phyloP scores from a whole-genome alignment of 352 stramenopile genomes.

The Phytophthora pisi region DNA sequence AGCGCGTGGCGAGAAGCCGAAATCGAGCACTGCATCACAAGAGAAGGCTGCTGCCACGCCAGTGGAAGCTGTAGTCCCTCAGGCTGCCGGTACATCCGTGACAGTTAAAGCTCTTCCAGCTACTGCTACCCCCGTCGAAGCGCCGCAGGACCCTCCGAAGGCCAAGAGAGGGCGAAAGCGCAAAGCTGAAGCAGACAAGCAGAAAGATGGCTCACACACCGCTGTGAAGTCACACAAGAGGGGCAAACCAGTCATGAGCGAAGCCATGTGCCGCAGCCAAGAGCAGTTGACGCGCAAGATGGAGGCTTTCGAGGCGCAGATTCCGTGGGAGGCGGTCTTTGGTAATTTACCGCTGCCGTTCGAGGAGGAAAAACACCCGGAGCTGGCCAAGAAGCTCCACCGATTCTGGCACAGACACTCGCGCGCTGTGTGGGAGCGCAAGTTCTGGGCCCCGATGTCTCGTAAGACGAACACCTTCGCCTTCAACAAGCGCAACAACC shows the following conservation, averaged over 20 bases:
- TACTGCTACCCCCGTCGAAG: too few species aligned
- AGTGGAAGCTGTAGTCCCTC: background rate
- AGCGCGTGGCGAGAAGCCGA: background rate
- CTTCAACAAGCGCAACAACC: constrained; percentile 34
- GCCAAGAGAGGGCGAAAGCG: constrained; percentile 15
- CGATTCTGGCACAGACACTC: constrained; percentile 46
- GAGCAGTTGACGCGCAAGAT: constrained; percentile 25
- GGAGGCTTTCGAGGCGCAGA: constrained; percentile 25
- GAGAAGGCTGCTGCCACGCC: background rate
- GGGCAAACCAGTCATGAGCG: constrained; percentile 23
- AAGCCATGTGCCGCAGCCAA: constrained; percentile 24
- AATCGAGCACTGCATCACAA: background rate
- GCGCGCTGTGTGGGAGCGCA: constrained; percentile 56
- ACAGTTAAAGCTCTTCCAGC: background rate
- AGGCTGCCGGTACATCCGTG: background rate
- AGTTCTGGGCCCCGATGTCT: constrained; percentile 52
- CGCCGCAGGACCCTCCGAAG: background rate
- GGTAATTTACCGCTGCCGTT: constrained; percentile 44
- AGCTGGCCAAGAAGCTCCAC: constrained; percentile 31
- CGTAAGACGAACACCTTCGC: constrained; percentile 6
- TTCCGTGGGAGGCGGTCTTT: constrained; percentile 48
- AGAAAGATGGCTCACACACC: background rate
- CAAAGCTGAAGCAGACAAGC: background rate
- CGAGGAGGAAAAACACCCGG: constrained; percentile 29
- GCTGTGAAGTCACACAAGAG: constrained; percentile 17